Base-by-base conservation (phyloP, 345 rosid species). In the Pelargonium nanum region DNA sequence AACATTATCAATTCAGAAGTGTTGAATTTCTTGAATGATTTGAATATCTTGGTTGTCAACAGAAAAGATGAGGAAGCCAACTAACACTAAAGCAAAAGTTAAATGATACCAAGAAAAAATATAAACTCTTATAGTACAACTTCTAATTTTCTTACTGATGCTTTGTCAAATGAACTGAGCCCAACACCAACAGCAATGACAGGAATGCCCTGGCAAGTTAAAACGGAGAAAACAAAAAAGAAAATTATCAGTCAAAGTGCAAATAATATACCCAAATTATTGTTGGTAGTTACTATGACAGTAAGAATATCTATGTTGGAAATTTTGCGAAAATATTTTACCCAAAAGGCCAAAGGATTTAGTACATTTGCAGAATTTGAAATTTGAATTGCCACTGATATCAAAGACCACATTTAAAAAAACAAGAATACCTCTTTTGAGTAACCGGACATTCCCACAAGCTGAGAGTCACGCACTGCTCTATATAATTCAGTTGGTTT, bases 101-200 rank as follows among this genome's bases (percentile, higher is more conserved):
- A 40, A 4, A 40, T 7, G 48, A 6, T 40, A 12, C 16, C 48
- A 10, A 40, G 15, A 40, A 40, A 40, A 40, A 40, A 12, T 15
- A 6, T 40, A 40, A 40, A 40, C n/a, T n/a, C n/a, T n/a, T n/a
- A n/a, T n/a, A 9, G 48, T 5, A 4, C 12, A 34, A 3, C 45
- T 4, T 34, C 6, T 34, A 34, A 40, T 40, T 9, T 71, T 58
- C 89, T 84, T 77, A 94, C 99, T 20, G 97, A 88, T 72, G 99
- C 97, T 76, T 80, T 87, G 75, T 94, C 97, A 73, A 60, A 90
- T 66, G 91, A 84, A 84, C 99, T 94, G 63, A 80, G 86, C 73
- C 97, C 99, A 74, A 77, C 87, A 58, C 99, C 96, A 56, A 76
- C 8, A 26, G 91, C 97, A 74, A 90, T 75, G 64, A 94, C 89